Evolutionary conservation across 2,329 filamentous ascomycete genomes (phyloP).

Genomic region (Phyllosticta ampelicida): DNA sequence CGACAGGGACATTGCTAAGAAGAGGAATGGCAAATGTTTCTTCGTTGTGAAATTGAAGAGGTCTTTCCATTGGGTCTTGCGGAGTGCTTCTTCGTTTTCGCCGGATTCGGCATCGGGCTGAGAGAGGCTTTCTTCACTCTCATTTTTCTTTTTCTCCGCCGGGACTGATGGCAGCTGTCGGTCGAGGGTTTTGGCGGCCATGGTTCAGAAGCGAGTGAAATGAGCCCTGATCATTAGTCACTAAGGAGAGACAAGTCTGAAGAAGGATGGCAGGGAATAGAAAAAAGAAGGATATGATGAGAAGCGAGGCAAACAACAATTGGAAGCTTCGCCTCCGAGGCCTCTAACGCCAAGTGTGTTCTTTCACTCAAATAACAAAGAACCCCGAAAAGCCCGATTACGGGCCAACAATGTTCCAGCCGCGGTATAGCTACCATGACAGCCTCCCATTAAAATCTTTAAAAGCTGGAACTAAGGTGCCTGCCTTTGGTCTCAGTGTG

Average conservation of each 20-base stretch:
- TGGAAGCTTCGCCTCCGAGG: not conserved
- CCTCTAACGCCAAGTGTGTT: not conserved
- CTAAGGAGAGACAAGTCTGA: not conserved
- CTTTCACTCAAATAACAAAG: constrained; percentile 10
- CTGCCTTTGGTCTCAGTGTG: not conserved
- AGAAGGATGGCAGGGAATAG: not conserved
- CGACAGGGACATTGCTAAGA: constrained; percentile 46
- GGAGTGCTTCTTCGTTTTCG: constrained; percentile 14
- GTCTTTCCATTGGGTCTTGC: constrained; percentile 35
- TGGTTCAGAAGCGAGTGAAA: not conserved
- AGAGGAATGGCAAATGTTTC: constrained; percentile 46
- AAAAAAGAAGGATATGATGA: not conserved
- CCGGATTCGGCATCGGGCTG: not conserved
- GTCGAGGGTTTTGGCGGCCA: not conserved
- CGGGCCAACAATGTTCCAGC: not conserved
- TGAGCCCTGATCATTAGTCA: not conserved
- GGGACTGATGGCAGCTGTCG: not conserved
- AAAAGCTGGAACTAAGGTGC: not conserved
- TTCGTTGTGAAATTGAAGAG: constrained; percentile 66
- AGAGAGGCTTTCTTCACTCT: not conserved
- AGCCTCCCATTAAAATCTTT: not conserved
- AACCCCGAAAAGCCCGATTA: not conserved
- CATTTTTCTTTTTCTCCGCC: not conserved
- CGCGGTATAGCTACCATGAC: not conserved
- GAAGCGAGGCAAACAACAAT: constrained; percentile 4